A percentile compares a stretch with the other conserved stretches of the same genome.
Conservation (phyloP, 2,329 filamentous ascomycete species). For the Rhynchosporium agropyri region DNA sequence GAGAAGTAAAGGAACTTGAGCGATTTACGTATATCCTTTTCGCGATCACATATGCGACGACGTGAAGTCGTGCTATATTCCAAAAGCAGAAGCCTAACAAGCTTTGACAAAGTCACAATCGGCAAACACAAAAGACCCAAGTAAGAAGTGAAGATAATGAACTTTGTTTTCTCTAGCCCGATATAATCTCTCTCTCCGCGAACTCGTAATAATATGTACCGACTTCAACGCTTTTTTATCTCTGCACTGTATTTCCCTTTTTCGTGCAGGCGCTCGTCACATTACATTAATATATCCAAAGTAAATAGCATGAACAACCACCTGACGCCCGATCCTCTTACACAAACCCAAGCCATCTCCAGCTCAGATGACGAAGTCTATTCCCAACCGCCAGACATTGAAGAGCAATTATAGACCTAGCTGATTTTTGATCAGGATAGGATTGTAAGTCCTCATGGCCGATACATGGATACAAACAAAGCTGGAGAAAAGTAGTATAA, state of each 20-base stretch:
- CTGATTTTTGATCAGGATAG: background rate
- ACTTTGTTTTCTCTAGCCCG: background rate
- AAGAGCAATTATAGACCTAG: conserved; percentile 8
- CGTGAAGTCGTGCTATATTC: background rate
- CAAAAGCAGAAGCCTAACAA: background rate
- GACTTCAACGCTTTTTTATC: background rate
- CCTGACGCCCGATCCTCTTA: background rate
- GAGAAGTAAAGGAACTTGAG: conserved; percentile 8
- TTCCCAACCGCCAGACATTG: background rate
- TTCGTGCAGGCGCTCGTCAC: background rate
- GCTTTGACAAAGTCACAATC: conserved; percentile 1
- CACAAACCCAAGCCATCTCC: conserved; percentile 9
- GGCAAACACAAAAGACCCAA: conserved; percentile 8
- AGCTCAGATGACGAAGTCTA: conserved; percentile 8
- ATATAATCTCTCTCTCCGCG: conserved; percentile 3
- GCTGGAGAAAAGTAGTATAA: background rate
- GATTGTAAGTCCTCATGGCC: conserved; percentile 12
- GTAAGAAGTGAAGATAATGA: conserved; percentile 1
- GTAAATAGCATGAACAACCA: conserved; percentile 10
- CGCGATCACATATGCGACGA: background rate
- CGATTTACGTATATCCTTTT: conserved; percentile 5
- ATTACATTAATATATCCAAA: background rate
- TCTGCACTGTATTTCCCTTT: background rate
- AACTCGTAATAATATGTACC: conserved; percentile 3
- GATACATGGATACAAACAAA: background rate